Base-by-base conservation (phyloP, 345 rosid genomes). In the Orychophragmus violaceus region DNA sequence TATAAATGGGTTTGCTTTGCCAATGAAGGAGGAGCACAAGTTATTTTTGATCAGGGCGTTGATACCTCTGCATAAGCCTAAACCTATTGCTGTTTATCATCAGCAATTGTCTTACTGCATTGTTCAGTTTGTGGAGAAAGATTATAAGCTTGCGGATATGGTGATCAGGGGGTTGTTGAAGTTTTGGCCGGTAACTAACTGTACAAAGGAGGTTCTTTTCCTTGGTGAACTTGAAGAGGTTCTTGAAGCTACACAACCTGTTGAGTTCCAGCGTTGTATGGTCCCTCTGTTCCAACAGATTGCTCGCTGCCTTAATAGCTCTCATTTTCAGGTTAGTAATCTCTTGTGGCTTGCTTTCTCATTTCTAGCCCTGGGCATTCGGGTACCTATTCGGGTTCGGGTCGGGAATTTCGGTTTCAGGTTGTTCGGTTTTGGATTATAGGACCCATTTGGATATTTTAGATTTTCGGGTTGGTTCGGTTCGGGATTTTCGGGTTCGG, bases 11-110 rank as follows among this genome's bases (percentile, higher is more conserved):
- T 91, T 91, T 79, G 97, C 97, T 0, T 67, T 91, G 79, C 97
- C 97, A 0, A 91, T 91, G 97, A 91, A 91, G 62, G 94, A 88
- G 76, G 97, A 91, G 72, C 97, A 91, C 54, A 91, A 91, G 78
- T 57, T 91, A 32, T 91, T 91, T 62, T 86, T 91, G 78, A 85
- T 87, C 16, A 81, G 96, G 78, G 97, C 88, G 7, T 87, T 91
- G 81, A 80, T 91, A 52, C 97, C 97, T 3, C 66, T 91, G 76
- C 97, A 91, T 74, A 91, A 91, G 77, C 97, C 97, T 0, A 88
- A 91, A 65, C 76, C 86, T 0, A 67, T 88, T 5, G 62, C 82
- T 17, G 27, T 81, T 62, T 91, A 91, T 66, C 96, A 91, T 62
- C 96, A 88, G 72, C 97, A 91, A 61, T 77, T 88, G 73, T 84